Conservation (phyloP, 1,139 yeast species). For the Ogataea hybrid region DNA sequence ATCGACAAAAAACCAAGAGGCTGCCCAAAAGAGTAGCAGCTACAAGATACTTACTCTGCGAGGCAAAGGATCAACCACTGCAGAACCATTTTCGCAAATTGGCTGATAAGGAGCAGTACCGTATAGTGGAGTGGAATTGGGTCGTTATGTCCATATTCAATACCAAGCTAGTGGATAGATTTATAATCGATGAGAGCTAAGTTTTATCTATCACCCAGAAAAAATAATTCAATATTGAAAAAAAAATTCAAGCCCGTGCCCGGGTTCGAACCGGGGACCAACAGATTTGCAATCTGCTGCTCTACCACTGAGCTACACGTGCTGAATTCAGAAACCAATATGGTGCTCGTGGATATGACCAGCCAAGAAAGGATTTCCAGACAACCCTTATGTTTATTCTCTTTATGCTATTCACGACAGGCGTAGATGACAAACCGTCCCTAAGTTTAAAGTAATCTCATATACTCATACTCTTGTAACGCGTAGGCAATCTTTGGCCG, state of each 20-base stretch:
- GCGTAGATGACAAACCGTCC: too few relatives aligned
- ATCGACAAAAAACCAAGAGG: constrained; percentile 24
- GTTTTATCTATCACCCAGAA: background rate
- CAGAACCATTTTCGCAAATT: constrained; percentile 40
- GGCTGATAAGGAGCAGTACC: constrained; percentile 29
- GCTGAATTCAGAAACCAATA: constrained; percentile 10
- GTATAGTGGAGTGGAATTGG: constrained; percentile 67
- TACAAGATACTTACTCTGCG: constrained; percentile 24
- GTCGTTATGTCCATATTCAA: constrained; percentile 58
- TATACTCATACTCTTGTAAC: too few relatives aligned
- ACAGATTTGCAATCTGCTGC: constrained; percentile 92
- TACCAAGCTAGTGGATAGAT: constrained; percentile 34
- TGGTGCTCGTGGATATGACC: background rate
- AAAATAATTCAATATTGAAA: constrained; percentile 1
- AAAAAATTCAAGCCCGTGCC: constrained; percentile 57
- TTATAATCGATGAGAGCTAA: constrained; percentile 16
- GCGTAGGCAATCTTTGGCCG: too few relatives aligned
- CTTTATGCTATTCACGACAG: too few relatives aligned
- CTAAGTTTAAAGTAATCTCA: too few relatives aligned
- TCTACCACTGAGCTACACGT: constrained; percentile 81
- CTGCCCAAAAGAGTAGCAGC: constrained; percentile 14
- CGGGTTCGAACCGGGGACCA: constrained; percentile 87
- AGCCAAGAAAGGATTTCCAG: too few relatives aligned
- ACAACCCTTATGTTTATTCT: too few relatives aligned
- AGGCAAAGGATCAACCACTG: constrained; percentile 42